Conservation (phyloP, 371 early-diverging fungal genomes). For the Mucor lusitanicus region DNA sequence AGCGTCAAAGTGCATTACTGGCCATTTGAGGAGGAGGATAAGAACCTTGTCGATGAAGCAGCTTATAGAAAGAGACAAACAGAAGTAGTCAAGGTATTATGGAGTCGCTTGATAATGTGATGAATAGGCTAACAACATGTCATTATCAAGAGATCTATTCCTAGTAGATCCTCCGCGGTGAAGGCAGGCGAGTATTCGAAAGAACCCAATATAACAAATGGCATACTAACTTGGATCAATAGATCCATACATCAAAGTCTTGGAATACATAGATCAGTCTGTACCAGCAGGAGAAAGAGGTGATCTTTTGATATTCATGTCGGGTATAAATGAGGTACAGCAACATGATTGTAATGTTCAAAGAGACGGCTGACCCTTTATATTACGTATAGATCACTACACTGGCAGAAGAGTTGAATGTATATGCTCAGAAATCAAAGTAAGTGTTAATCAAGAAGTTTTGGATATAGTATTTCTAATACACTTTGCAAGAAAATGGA, state of each 20-base stretch:
- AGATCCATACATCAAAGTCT: slow-evolving; percentile 62
- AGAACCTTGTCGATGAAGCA: slow-evolving; percentile 58
- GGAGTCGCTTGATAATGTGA: not conserved
- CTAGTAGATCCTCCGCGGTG: slow-evolving; percentile 45
- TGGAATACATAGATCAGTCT: slow-evolving; percentile 66
- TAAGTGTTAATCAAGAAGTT: not conserved
- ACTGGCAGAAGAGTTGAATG: slow-evolving; percentile 48
- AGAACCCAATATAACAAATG: not conserved
- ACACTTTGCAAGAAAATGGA: slow-evolving; percentile 51
- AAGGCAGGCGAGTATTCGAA: slow-evolving; percentile 34
- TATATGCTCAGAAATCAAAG: slow-evolving; percentile 41
- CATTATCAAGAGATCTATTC: slow-evolving; percentile 35
- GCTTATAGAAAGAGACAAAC: slow-evolving; percentile 45
- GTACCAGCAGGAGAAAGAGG: slow-evolving; percentile 64
- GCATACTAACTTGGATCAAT: not conserved
- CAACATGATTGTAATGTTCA: not conserved
- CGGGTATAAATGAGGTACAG: slow-evolving; percentile 67
- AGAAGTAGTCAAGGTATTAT: slow-evolving; percentile 37
- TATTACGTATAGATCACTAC: slow-evolving; percentile 38
- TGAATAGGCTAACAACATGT: not conserved
- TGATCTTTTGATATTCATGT: slow-evolving; percentile 69
- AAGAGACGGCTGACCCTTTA: not conserved
- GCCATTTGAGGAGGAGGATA: slow-evolving; percentile 45
- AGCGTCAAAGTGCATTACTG: slow-evolving; percentile 53
- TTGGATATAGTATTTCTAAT: not conserved